These are phyloP conservation scores for Cryphonectria parasitica DNA, from an alignment of 2,329 filamentous ascomycete species.

Conservation along the genomic window DNA sequence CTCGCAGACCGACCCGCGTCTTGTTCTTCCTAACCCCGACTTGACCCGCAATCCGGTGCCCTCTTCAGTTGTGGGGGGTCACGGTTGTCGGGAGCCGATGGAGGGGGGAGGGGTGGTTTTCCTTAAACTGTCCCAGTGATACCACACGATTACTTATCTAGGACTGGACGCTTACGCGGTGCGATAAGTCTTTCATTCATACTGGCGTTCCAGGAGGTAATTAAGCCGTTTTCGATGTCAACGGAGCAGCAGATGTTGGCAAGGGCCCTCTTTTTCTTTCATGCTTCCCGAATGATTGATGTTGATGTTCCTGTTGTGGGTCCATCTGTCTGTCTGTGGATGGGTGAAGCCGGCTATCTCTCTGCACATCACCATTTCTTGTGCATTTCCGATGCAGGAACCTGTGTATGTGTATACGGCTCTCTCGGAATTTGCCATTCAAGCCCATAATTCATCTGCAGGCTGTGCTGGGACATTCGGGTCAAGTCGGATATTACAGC, in stretches of 20 bases:
- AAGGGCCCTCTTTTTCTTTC: not conserved
- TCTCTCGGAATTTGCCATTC: not conserved
- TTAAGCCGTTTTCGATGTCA: not conserved
- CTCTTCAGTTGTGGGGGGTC: not conserved
- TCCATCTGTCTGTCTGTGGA: too few species aligned
- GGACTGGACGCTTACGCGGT: not conserved
- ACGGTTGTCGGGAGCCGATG: constrained; percentile 8
- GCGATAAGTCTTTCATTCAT: not conserved
- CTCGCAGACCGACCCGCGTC: constrained; percentile 8
- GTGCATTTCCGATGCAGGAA: constrained; percentile 1
- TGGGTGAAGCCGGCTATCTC: not conserved
- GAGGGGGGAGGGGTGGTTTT: not conserved
- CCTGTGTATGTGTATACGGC: not conserved
- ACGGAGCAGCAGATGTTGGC: not conserved
- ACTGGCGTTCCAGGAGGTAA: not conserved
- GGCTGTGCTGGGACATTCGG: not conserved
- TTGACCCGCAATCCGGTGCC: not conserved
- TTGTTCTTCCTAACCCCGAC: not conserved
- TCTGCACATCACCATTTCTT: not conserved
- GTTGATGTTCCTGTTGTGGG: not conserved
- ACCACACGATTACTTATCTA: not conserved
- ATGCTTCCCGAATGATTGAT: not conserved
- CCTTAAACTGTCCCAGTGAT: not conserved
- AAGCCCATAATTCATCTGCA: not conserved
- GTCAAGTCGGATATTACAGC: not conserved